Conservation (phyloP, 257 asterid species). For the Capsicum baccatum region DNA sequence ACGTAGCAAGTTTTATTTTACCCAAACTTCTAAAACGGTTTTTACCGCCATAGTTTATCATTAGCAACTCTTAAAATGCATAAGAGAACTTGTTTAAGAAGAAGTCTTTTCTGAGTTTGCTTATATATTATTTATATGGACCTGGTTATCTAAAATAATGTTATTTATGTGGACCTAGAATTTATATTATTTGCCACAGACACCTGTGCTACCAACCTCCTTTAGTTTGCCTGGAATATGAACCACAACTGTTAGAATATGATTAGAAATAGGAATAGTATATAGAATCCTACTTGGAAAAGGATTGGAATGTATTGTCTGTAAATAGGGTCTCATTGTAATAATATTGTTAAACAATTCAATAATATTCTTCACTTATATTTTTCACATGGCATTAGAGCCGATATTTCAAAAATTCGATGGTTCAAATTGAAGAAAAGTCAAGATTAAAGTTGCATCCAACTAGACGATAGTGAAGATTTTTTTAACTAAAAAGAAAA, state of each 20-base stretch:
- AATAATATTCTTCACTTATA: too few relatives aligned
- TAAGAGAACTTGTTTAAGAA: not conserved
- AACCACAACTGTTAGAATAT: not conserved
- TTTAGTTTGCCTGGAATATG: not conserved
- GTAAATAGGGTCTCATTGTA: too few relatives aligned
- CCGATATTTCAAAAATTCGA: too few relatives aligned
- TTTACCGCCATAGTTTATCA: not conserved
- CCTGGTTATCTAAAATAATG: not conserved
- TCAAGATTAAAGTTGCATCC: too few relatives aligned
- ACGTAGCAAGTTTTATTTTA: not conserved
- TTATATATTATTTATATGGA: not conserved
- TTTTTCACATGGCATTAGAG: too few relatives aligned
- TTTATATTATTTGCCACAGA: not conserved
- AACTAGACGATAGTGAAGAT: too few relatives aligned
- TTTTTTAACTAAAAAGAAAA: too few relatives aligned
- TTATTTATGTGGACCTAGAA: conserved; percentile 1
- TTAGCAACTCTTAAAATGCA: not conserved
- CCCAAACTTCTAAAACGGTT: not conserved
- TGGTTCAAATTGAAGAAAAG: too few relatives aligned
- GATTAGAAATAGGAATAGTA: too few relatives aligned
- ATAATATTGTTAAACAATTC: too few relatives aligned
- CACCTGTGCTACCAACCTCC: not conserved
- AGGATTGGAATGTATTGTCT: too few relatives aligned
- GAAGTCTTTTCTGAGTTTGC: not conserved
- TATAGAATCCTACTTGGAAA: too few relatives aligned